Evolutionary conservation across 352 stramenopile genomes (phyloP).

Genomic region (Hyaloperonospora brassicae): DNA sequence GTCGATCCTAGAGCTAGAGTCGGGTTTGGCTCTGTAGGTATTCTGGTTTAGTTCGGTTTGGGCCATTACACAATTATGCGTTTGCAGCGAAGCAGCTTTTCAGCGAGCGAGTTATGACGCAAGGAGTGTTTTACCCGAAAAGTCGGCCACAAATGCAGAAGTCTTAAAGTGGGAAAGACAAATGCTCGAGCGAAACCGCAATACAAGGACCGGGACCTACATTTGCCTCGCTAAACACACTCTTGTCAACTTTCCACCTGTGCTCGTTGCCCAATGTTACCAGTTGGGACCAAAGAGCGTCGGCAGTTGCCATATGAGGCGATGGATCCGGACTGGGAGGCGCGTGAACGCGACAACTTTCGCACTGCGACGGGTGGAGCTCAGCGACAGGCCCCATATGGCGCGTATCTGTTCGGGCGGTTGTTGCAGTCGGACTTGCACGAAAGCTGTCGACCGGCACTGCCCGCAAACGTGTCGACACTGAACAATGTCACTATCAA

Average conservation of each 20-base stretch:
- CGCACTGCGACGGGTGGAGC: slow-evolving; percentile 11
- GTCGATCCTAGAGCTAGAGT: too few species aligned
- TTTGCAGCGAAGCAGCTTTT: too few species aligned
- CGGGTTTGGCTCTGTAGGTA: too few species aligned
- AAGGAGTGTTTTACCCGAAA: too few species aligned
- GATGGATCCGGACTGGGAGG: slow-evolving; percentile 51
- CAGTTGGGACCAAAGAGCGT: slow-evolving; percentile 6
- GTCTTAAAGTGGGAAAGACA: too few species aligned
- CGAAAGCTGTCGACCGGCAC: slow-evolving; percentile 51
- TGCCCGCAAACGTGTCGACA: slow-evolving; percentile 38
- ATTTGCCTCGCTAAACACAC: too few species aligned
- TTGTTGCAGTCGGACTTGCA: slow-evolving; percentile 60
- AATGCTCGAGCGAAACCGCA: too few species aligned
- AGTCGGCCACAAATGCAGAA: too few species aligned
- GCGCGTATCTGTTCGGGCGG: slow-evolving; percentile 40
- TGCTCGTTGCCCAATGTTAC: not conserved
- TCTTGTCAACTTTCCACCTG: not conserved
- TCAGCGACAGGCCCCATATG: slow-evolving; percentile 24
- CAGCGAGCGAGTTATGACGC: too few species aligned
- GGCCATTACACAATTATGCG: too few species aligned
- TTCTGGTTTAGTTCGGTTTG: too few species aligned
- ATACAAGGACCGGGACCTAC: too few species aligned
- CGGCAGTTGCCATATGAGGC: slow-evolving; percentile 46
- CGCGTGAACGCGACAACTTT: slow-evolving; percentile 37
- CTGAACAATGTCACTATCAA: slow-evolving; percentile 49